A percentile compares a stretch with the other conserved stretches of the same genome.
Conservation (phyloP, 2,329 filamentous ascomycete species). For the Fusarium clavum region DNA sequence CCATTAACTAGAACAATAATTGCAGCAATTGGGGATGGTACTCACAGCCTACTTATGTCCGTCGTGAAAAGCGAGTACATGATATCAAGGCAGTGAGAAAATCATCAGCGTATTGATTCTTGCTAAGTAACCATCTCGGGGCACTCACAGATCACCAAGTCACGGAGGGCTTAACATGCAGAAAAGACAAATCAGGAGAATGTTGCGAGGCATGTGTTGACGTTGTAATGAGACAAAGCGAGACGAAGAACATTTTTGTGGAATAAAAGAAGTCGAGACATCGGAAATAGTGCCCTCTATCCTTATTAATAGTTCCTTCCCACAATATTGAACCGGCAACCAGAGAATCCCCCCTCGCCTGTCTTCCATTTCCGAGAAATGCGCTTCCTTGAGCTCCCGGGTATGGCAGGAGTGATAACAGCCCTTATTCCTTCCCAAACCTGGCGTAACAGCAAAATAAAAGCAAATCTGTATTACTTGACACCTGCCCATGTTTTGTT, state of each 20-base stretch:
- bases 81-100: background rate
- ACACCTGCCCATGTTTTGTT: background rate
- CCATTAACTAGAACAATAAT: background rate
- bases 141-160: background rate
- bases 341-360: background rate
- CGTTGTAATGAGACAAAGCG: slow-evolving; percentile 21
- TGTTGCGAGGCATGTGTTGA: slow-evolving; percentile 28
- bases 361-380: background rate
- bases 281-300: background rate
- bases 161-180: background rate
- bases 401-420: background rate
- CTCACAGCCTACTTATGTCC: background rate
- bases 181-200: slow-evolving; percentile 8
- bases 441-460: background rate
- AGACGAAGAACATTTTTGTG: background rate
- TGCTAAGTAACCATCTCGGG: background rate
- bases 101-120: background rate
- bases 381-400: background rate
- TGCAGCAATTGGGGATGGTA: background rate
- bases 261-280: slow-evolving; percentile 15
- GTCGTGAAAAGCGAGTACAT: background rate
- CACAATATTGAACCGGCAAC: background rate
- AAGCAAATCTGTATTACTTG: background rate
- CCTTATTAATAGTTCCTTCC: background rate
- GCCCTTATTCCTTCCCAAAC: background rate